Base-by-base conservation (phyloP, 768 basidiomycete genomes). In the Xanthoconium stramineum region DNA sequence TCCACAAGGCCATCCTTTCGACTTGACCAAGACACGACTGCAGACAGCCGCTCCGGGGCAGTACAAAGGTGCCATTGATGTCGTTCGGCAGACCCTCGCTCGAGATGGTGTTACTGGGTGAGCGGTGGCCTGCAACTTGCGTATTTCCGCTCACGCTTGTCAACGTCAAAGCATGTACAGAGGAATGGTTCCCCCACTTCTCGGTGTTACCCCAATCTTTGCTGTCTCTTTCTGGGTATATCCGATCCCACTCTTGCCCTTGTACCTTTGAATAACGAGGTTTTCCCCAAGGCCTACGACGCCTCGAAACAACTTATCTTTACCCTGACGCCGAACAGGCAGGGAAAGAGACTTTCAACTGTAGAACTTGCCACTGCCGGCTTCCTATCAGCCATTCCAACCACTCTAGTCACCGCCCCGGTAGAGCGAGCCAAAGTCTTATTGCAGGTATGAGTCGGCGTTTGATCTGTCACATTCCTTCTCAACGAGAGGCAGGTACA, bases 121-220 rank as follows among this genome's bases (percentile, higher is more conserved):
- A 57, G 68, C n/a, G n/a, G 47, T 14, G 14, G 17, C 40, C 32
- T 24, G 24, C 36, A 28, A 35, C 37, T 32, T 36, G 24, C 33
- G 24, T 32, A n/a, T 44, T 13, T 20, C 8, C 19, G 20, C 50
- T 67, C 17, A 61, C 33, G 42, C 19, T 20, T 36, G n/a, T 35
- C 28, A 5, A 33, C 43, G 47, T 33, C 55, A 38, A 50, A 94
- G 92, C 30, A 68, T 96, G 69, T 96, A 94, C 67, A 89, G 93
- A 58, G 94, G 93, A 36, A 93, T 98, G 75, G 89, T 95, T 5
- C 94, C 95, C 35, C 95, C 95, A 43, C 73, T 98, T 55, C 76
- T 97, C 32, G 94, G 96, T 30, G 93, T 99, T 30, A 98, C 97
- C 6, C 97, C 97, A 35, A 98, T 98, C 67, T 99, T 99, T 65